Conservation (phyloP, 2,329 filamentous ascomycete species). For the Fusarium austroafricanum region DNA sequence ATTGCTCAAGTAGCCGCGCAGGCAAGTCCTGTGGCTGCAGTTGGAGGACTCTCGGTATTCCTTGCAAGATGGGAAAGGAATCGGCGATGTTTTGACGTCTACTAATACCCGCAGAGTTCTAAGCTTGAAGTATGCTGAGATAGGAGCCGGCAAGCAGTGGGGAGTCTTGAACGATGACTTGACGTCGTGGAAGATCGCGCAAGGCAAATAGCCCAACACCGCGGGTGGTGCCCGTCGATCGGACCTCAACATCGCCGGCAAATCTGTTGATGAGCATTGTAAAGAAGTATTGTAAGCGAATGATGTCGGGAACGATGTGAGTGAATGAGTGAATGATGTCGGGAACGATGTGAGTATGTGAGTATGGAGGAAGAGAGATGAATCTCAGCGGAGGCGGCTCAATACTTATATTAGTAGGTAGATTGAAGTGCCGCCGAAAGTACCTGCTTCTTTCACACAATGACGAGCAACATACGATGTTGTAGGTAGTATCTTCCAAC, state of each 20-base stretch:
- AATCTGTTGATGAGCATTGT: too few relatives aligned
- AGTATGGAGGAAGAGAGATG: too few relatives aligned
- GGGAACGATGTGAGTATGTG: too few relatives aligned
- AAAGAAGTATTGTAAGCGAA: too few relatives aligned
- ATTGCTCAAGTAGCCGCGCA: not conserved
- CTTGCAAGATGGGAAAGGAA: constrained; percentile 27
- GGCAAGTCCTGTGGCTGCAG: too few relatives aligned
- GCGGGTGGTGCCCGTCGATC: constrained; percentile 1
- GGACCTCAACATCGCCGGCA: constrained; percentile 3
- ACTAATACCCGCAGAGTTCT: constrained; percentile 3
- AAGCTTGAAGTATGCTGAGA: constrained; percentile 15
- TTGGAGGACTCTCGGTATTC: too few relatives aligned
- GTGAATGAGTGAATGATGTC: too few relatives aligned
- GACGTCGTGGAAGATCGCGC: constrained; percentile 1
- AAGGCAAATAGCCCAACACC: constrained; percentile 40
- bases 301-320: too few relatives aligned
- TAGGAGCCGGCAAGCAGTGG: constrained; percentile 32
- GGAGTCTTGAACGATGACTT: constrained; percentile 33
- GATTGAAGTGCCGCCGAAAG: not conserved
- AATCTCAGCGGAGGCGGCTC: too few relatives aligned
- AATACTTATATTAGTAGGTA: too few relatives aligned
- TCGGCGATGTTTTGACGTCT: not conserved
- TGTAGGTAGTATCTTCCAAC: not conserved
- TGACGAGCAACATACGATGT: not conserved
- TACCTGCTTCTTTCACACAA: not conserved